phyloP scores from a whole-genome alignment of 2,329 filamentous ascomycete species.

The Fusarium subtropicale region DNA sequence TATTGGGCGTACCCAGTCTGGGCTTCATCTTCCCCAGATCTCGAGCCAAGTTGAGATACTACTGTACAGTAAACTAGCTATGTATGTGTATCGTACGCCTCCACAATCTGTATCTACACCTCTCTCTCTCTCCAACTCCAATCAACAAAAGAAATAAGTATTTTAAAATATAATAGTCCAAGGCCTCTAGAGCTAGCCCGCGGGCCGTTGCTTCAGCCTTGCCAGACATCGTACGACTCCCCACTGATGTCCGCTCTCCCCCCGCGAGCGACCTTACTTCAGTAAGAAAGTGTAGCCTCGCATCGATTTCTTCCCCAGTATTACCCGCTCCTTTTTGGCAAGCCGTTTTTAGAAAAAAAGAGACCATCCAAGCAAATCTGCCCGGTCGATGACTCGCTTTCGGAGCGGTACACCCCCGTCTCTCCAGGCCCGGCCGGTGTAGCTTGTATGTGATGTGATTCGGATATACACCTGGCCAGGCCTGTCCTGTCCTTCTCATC shows the following conservation, averaged over 20 bases:
- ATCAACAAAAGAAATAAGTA: conserved; percentile 47
- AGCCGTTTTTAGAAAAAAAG: conserved; percentile 26
- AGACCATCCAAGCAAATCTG: conserved; percentile 36
- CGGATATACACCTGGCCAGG: conserved; percentile 23
- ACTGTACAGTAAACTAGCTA: neutral
- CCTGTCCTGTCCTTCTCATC: conserved; percentile 1
- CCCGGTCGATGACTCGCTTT: conserved; percentile 38
- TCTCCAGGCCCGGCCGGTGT: conserved; percentile 26
- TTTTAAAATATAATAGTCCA: conserved; percentile 31
- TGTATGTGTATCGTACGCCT: conserved; percentile 34
- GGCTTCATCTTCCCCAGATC: conserved; percentile 28
- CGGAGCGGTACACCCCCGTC: conserved; percentile 38
- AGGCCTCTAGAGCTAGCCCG: conserved; percentile 33
- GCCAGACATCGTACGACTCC: conserved; percentile 47
- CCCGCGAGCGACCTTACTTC: conserved; percentile 40
- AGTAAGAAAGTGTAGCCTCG: conserved; percentile 42
- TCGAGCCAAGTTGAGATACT: conserved; percentile 21
- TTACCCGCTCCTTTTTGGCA: conserved; percentile 45
- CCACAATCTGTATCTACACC: conserved; percentile 42
- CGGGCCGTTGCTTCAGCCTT: conserved; percentile 46
- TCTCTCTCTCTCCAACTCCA: conserved; percentile 23
- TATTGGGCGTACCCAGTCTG: conserved; percentile 31
- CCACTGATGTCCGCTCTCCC: conserved; percentile 42
- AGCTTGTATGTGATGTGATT: conserved; percentile 19
- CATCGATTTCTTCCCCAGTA: conserved; percentile 46